Evolutionary conservation across 2,329 filamentous ascomycete genomes (phyloP), one percentile per base, ranked within the genome.

Genomic region (Pseudocercospora crystallina): DNA sequence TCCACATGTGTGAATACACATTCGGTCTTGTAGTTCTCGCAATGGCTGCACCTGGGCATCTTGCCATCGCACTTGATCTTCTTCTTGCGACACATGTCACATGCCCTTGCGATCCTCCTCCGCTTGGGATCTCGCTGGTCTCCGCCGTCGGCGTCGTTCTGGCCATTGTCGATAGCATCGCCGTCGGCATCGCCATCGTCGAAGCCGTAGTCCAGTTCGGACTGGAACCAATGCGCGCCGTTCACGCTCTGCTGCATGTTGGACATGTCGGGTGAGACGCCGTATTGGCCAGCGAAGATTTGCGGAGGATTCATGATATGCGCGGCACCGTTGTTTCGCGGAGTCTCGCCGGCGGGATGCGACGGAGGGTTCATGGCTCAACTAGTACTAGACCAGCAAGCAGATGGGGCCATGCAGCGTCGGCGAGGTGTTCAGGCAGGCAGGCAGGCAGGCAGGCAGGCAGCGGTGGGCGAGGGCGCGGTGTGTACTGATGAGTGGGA

Each of bases 1-100:
- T 99, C 94, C 33, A 97, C 91, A 69, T 96, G 90, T 0, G 94
- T 97, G 68, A 97, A 97, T 62, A 96, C 83, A 71, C 92, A 99
- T 64, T 96, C 90, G 5, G 91, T 96, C 79, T 96, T 96, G 78
- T 96, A 96, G 71, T 96, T 97, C 70, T 87, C 87, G 71, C 92
- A 99, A 73, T 97, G 94, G 7, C 89, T 91, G 73, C 94, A 99
- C 54, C 90, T 85, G 33, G 94, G 92, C 73, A 95, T 83, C 74
- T 95, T 96, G 61, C 94, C 92, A 68, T 97, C 94, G 72, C 92
- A 97, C 75, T 97, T 97, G 73, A 97, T 94, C 79, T 92, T 96
- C 73, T 86, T 86, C 75, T 95, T 96, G 63, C 91, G 82, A 69
- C 92, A 97, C 90, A 95, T 95, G 64, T 96, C 91, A 74, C 90